These are phyloP conservation scores for Russula dissimulans DNA, from an alignment of 768 basidiomycete genomes.

Conservation along the genomic window DNA sequence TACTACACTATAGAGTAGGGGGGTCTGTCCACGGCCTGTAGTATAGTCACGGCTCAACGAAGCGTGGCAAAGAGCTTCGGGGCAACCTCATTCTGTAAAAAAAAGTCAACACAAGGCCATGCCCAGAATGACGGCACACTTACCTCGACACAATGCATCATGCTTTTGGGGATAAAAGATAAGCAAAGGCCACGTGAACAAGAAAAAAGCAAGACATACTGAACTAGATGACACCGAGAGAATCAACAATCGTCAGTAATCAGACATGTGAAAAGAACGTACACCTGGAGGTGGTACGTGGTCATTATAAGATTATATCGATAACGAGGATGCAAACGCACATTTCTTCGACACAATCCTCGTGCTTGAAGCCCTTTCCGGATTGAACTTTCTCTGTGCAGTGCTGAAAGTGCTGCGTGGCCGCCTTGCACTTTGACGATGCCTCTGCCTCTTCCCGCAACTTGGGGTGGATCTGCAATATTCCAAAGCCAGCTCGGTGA, in stretches of 20 bases:
- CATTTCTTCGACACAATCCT: constrained; percentile 92
- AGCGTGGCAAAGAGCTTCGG: constrained; percentile 81
- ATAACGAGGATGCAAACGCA: constrained; percentile 31
- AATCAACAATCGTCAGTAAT: not conserved
- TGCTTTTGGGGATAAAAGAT: constrained; percentile 33
- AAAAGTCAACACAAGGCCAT: constrained; percentile 1
- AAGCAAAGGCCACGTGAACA: constrained; percentile 5
- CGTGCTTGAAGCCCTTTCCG: constrained; percentile 79
- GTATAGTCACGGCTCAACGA: constrained; percentile 28
- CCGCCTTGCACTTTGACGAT: constrained; percentile 52
- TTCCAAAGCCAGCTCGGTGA: not conserved
- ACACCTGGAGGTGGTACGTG: constrained; percentile 14
- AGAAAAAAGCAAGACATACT: constrained; percentile 39
- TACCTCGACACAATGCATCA: constrained; percentile 93
- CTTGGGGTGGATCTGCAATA: constrained; percentile 49
- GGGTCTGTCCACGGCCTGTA: not conserved
- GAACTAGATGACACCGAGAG: constrained; percentile 37
- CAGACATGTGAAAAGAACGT: constrained; percentile 15
- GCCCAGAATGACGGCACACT: constrained; percentile 23
- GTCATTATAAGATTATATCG: not conserved
- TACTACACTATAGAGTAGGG: not conserved
- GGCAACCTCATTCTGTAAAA: constrained; percentile 42
- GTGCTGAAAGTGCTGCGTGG: constrained; percentile 79
- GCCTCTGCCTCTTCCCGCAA: constrained; percentile 71
- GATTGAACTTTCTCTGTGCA: constrained; percentile 80